phyloP scores from a whole-genome alignment of 2,329 filamentous ascomycete species.

The Ophiostoma sp. region DNA sequence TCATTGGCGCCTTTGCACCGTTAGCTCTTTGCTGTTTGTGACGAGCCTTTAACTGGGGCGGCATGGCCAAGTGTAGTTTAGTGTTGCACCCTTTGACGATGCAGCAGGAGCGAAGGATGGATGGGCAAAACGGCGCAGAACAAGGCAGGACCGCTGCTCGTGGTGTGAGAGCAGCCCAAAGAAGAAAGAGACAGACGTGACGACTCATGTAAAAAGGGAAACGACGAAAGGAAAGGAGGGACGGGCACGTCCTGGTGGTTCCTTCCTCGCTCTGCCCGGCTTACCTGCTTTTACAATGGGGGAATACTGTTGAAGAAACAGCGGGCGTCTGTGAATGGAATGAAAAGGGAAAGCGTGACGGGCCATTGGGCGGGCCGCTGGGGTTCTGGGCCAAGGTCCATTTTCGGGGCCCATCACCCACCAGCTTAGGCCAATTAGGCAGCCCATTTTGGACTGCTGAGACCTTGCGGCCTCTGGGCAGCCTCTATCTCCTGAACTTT shows the following conservation, averaged over 20 bases:
- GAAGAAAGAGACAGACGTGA: neutral
- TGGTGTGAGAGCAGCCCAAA: neutral
- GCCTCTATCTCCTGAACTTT: neutral
- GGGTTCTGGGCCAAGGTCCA: slow-evolving; percentile 2
- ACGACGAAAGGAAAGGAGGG: neutral
- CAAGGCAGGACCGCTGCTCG: neutral
- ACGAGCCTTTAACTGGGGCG: neutral
- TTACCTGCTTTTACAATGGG: neutral
- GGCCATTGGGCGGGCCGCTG: slow-evolving; percentile 9
- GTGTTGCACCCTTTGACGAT: neutral
- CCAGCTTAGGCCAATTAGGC: neutral
- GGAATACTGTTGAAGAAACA: slow-evolving; percentile 1
- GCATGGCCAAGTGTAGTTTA: neutral
- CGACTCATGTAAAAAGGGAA: neutral
- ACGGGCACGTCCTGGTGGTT: neutral
- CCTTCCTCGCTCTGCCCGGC: neutral
- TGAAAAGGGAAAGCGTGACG: neutral
- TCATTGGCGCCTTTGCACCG: neutral
- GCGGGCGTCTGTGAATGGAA: neutral
- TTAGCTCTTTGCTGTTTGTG: neutral
- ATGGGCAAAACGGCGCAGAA: neutral
- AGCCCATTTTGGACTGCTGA: neutral
- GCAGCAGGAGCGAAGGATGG: slow-evolving; percentile 6
- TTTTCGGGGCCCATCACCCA: neutral
- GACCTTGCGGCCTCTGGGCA: neutral